phyloP scores from a whole-genome alignment of 139 green algal species.

The Tetraselmis chui region DNA sequence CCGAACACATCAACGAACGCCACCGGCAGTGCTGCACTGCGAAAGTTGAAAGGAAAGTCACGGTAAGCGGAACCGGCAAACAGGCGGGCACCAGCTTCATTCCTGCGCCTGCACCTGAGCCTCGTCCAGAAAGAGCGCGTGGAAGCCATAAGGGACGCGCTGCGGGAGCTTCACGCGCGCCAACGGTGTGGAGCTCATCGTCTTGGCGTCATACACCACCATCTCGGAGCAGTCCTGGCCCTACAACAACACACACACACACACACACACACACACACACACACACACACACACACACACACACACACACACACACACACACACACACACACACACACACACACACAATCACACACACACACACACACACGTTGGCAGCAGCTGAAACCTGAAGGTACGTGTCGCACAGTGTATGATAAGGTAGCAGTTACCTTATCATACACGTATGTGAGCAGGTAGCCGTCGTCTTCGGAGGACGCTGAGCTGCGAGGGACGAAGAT shows the following conservation, averaged over 20 bases:
- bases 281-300: too few species aligned
- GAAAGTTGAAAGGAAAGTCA: too few species aligned
- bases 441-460: constrained; percentile 65
- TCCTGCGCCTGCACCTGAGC: constrained; percentile 8
- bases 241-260: neutral
- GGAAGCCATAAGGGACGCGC: constrained; percentile 66
- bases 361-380: too few species aligned
- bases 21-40: too few species aligned
- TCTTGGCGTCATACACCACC: constrained; percentile 58
- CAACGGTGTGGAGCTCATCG: constrained; percentile 50
- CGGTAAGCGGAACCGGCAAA: too few species aligned
- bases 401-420: neutral
- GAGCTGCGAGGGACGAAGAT: constrained; percentile 53
- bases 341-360: too few species aligned
- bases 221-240: constrained; percentile 25
- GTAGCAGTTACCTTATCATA: constrained; percentile 29
- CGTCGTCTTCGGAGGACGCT: constrained; percentile 52
- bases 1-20: too few species aligned
- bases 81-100: neutral
- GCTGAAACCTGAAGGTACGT: neutral
- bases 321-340: too few species aligned
- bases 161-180: constrained; percentile 48
- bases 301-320: too few species aligned
- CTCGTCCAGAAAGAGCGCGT: constrained; percentile 45
- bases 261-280: too few species aligned